Evolutionary conservation across 495 filamentous ascomycete genomes (phyloP).

Genomic region (Trichoderma reesei): DNA sequence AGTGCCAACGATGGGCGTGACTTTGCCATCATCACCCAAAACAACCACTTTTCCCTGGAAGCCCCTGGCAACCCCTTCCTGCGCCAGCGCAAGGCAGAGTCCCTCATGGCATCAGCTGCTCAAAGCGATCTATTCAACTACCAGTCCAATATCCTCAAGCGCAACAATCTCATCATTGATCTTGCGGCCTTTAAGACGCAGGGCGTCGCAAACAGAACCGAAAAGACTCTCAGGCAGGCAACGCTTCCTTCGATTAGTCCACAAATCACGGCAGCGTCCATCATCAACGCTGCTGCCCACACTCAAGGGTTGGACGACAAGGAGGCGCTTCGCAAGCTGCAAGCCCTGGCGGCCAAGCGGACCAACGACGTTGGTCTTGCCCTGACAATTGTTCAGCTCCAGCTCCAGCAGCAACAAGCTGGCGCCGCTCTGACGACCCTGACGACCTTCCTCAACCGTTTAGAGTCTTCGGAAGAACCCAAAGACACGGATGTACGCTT

Average conservation of each 20-base stretch:
- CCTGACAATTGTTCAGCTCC: slow-evolving; percentile 76
- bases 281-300: slow-evolving; percentile 72
- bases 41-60: slow-evolving; percentile 59
- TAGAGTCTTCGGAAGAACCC: slow-evolving; percentile 56
- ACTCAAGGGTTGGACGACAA: slow-evolving; percentile 54
- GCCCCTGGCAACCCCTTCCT: slow-evolving; percentile 64
- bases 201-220: slow-evolving; percentile 59
- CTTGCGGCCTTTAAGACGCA: slow-evolving; percentile 70
- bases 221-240: slow-evolving; percentile 42
- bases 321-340: slow-evolving; percentile 60
- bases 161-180: slow-evolving; percentile 62
- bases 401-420: slow-evolving; percentile 63
- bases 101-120: slow-evolving; percentile 44
- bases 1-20: background rate
- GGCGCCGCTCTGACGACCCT: slow-evolving; percentile 66
- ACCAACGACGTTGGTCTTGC: slow-evolving; percentile 78
- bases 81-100: slow-evolving; percentile 56
- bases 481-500: slow-evolving; percentile 58
- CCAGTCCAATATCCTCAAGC: slow-evolving; percentile 56
- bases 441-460: slow-evolving; percentile 59
- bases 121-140: slow-evolving; percentile 69
- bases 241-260: slow-evolving; percentile 44
- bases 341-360: slow-evolving; percentile 63
- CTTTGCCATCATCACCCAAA: slow-evolving; percentile 48
- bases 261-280: slow-evolving; percentile 54